Evolutionary conservation across 768 basidiomycete species (phyloP).

Genomic region (Tylopilus felleus): DNA sequence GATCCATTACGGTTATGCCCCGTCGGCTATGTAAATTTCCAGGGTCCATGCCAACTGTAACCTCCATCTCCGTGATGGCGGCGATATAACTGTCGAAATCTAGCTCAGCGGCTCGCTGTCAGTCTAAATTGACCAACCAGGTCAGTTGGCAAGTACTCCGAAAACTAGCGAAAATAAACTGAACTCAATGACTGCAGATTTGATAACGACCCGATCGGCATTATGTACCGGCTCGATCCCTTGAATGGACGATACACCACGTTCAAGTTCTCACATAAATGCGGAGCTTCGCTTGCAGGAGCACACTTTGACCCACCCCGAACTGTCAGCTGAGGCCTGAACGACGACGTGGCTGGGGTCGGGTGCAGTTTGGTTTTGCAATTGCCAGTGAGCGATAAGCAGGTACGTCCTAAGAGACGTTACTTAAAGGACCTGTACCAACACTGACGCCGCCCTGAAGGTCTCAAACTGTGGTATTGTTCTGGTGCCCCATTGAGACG

Average conservation of each 20-base stretch:
- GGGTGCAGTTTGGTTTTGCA: not conserved
- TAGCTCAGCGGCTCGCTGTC: not conserved
- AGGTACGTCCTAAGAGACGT: constrained; percentile 4
- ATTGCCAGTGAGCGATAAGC: not conserved
- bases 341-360: not conserved
- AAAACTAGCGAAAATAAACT: not conserved
- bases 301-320: no score
- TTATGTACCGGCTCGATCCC: no score
- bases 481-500: constrained; percentile 1
- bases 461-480: not conserved
- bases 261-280: no score
- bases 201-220: no score
- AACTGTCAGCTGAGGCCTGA: no score
- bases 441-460: not conserved
- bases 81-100: not conserved
- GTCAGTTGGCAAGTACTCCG: not conserved
- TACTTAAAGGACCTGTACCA: not conserved
- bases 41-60: no score
- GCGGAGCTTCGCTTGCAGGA: no score
- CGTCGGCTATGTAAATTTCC: not conserved
- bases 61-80: no score
- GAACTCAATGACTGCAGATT: no score
- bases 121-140: no score
- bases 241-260: no score
- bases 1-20: not conserved